Percentiles rank a stretch among this genome's conserved stretches.
Conservation (phyloP, 78 protist species). For the Polysphondylium violaceum region DNA sequence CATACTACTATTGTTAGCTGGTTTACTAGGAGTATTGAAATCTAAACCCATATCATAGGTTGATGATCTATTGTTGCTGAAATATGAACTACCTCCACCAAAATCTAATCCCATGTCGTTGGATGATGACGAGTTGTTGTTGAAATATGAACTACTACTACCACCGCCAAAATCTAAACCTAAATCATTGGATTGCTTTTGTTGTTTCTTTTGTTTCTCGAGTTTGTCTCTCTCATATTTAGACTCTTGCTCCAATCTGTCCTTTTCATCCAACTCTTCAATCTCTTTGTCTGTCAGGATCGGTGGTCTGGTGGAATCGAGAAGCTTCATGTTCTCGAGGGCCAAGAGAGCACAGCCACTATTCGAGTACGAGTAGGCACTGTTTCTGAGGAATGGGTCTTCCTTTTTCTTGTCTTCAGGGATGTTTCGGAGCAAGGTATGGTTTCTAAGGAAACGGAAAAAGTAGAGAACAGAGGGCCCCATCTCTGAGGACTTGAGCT, state of each 20-base stretch:
- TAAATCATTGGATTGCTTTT: slow-evolving; percentile 1
- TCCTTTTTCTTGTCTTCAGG: slow-evolving; percentile 48
- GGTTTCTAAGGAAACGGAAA: slow-evolving; percentile 53
- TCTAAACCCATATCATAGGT: slow-evolving; percentile 53
- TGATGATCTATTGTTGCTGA: neutral
- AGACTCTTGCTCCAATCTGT: neutral
- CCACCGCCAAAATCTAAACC: slow-evolving; percentile 77
- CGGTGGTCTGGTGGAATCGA: slow-evolving; percentile 21
- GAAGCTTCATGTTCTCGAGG: slow-evolving; percentile 12
- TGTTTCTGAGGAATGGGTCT: slow-evolving; percentile 52
- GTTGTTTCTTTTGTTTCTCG: neutral
- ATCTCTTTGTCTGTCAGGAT: slow-evolving; percentile 29
- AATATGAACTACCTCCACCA: slow-evolving; percentile 17
- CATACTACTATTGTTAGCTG: neutral
- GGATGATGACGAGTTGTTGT: slow-evolving; percentile 2
- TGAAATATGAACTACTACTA: neutral
- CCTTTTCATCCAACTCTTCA: neutral
- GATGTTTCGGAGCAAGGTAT: slow-evolving; percentile 12
- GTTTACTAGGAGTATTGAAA: slow-evolving; percentile 10
- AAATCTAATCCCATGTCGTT: slow-evolving; percentile 52
- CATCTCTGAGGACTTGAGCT: slow-evolving; percentile 29
- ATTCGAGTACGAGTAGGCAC: slow-evolving; percentile 29
- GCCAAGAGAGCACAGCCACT: slow-evolving; percentile 65
- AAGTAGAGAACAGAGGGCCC: slow-evolving; percentile 56
- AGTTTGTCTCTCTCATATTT: neutral